Evolutionary conservation across 2,329 filamentous ascomycete genomes (phyloP).

Genomic region (Cladophialophora immunda): DNA sequence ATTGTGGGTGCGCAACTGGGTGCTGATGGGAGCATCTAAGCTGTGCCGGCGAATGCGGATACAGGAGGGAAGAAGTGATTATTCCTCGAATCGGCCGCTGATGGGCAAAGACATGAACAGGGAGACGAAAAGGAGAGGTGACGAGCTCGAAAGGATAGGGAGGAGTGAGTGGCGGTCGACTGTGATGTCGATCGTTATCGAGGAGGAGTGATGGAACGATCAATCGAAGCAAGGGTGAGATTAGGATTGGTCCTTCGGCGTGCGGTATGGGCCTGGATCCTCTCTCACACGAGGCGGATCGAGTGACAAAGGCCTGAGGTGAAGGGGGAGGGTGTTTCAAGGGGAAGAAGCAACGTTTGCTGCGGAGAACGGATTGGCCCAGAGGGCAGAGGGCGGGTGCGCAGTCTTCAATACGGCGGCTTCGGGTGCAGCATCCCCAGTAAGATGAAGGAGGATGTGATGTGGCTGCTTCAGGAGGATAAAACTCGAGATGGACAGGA

Average conservation of each 20-base stretch:
- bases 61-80: not conserved
- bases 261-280: slow-evolving; percentile 13
- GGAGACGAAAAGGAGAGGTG: slow-evolving; percentile 5
- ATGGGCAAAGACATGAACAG: slow-evolving; percentile 16
- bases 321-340: slow-evolving; percentile 27
- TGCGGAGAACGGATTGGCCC: not conserved
- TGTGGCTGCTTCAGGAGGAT: not conserved
- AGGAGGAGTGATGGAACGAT: slow-evolving; percentile 10
- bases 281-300: slow-evolving; percentile 11
- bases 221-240: slow-evolving; percentile 16
- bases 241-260: slow-evolving; percentile 20
- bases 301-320: slow-evolving; percentile 3
- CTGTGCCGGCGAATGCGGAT: slow-evolving; percentile 6
- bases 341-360: slow-evolving; percentile 18
- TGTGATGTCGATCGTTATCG: not conserved
- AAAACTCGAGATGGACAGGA: not conserved
- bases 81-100: slow-evolving; percentile 5
- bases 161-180: slow-evolving; percentile 10
- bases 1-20: slow-evolving; percentile 6
- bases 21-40: slow-evolving; percentile 25
- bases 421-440: not conserved
- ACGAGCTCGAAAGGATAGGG: not conserved
- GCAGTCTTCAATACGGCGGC: not conserved
- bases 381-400: not conserved
- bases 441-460: not conserved